Base-by-base conservation (phyloP, 768 basidiomycete species). In the Phylloporus arenicola region DNA sequence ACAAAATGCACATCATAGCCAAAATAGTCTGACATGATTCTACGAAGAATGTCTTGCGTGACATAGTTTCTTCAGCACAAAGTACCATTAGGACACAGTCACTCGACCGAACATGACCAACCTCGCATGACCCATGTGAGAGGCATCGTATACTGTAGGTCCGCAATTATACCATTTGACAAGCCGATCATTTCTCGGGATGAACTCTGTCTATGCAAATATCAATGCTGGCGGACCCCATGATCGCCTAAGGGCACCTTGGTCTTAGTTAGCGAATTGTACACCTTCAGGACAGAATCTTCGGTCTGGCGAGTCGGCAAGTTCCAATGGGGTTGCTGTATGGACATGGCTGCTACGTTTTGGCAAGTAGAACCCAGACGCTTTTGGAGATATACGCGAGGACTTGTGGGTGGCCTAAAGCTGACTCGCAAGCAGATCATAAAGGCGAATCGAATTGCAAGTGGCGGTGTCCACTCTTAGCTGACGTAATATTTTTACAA, bases 131-230 rank as follows among this genome's bases (percentile, higher is more conserved):
- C 96, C 96, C 90, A 99, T 92, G 68, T 99, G 96, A 37, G 92
- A 88, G 12, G 92, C 83, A 75, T 99, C 96, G 67, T 99, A 99
- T 9, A 99, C 96, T 0, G 96, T 99, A 16, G 96, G 95, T 10
- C 96, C 95, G 63, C 96, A 99, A 67, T 96, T 97, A 67, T 99
- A 98, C 94, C 94, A 98, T 60, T 94, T 93, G n/a, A 95, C 83
- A 57, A 80, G 80, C 2, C 80, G 77, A 0, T 84, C 86, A 54
- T 80, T 72, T 45, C 64, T 74, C 6, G 92, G 83, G 33, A 86
- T 70, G 59, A 95, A 92, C 53, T 86, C 84, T 46, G 80, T 85
- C 90, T 93, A 61, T 10, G 45, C 14, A 24, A 40, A 40, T n/a
- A 41, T 54, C 45, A 60, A 48, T 13, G 20, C 25, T 16, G 22